Evolutionary conservation across 2,329 filamentous ascomycete genomes (phyloP).

Genomic region (Monosporascus sp.): DNA sequence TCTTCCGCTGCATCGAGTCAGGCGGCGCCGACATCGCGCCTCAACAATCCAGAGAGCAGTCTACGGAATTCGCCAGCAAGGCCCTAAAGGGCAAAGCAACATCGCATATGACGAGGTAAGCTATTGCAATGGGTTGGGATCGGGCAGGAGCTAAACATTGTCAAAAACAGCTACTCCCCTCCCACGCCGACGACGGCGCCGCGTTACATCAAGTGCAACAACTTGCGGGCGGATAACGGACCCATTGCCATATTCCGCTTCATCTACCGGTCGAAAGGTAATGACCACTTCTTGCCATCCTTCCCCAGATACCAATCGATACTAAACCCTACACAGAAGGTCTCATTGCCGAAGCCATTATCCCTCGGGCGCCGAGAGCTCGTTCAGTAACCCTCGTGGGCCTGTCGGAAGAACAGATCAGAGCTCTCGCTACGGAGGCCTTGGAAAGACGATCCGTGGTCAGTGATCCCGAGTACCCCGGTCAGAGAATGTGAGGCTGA

Average conservation of each 20-base stretch:
- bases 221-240: slow-evolving; percentile 4
- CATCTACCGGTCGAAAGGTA: slow-evolving; percentile 10
- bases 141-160: not conserved
- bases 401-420: not conserved
- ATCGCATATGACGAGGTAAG: slow-evolving; percentile 17
- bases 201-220: slow-evolving; percentile 1
- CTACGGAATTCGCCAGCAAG: slow-evolving; percentile 5
- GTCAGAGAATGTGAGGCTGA: too few species aligned
- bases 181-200: not conserved
- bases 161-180: not conserved
- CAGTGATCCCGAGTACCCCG: too few species aligned
- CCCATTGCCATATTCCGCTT: slow-evolving; percentile 10
- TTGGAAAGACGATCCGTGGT: not conserved
- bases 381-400: not conserved
- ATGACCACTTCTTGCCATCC: not conserved
- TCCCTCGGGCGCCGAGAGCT: not conserved
- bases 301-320: not conserved
- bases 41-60: not conserved
- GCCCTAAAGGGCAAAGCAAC: slow-evolving; percentile 12
- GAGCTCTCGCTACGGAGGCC: not conserved
- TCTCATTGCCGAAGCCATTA: slow-evolving; percentile 3
- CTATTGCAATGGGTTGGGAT: too few species aligned
- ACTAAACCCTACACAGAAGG: not conserved
- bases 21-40: not conserved
- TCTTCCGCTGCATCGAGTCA: slow-evolving; percentile 3